phyloP scores from a whole-genome alignment of 495 filamentous ascomycete genomes.

The Talaromyces adpressus region DNA sequence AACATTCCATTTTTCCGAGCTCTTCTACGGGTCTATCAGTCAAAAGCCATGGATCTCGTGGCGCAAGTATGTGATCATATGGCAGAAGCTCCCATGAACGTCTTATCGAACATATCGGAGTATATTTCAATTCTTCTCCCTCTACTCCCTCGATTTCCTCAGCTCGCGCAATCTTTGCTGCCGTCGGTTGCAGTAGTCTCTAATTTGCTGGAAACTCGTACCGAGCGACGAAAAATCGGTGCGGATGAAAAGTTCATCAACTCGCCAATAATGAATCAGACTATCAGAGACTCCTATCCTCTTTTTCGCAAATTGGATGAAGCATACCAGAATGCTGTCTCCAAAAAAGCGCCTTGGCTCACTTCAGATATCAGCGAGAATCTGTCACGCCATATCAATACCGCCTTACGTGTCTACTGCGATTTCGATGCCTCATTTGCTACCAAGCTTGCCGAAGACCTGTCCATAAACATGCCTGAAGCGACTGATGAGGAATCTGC shows the following conservation, averaged over 20 bases:
- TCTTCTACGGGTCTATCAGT: conserved; percentile 18
- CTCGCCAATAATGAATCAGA: conserved; percentile 11
- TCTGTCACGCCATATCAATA: conserved; percentile 21
- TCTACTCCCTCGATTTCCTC: conserved; percentile 19
- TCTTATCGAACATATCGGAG: conserved; percentile 17
- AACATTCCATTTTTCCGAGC: conserved; percentile 26
- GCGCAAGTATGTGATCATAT: conserved; percentile 23
- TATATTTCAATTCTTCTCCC: conserved; percentile 18
- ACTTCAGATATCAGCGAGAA: conserved; percentile 29
- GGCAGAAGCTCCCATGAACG: conserved; percentile 18
- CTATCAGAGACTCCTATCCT: conserved; percentile 19
- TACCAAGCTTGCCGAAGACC: conserved; percentile 24
- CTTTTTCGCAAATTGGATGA: conserved; percentile 24
- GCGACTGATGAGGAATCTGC: conserved; percentile 20
- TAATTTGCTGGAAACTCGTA: conserved; percentile 20
- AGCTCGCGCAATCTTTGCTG: conserved; percentile 17
- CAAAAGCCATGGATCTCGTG: conserved; percentile 18
- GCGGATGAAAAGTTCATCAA: conserved; percentile 15
- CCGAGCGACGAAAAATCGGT: conserved; percentile 12
- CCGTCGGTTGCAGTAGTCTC: conserved; percentile 16
- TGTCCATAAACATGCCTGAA: conserved; percentile 32
- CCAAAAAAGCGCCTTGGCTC: conserved; percentile 32
- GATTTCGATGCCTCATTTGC: conserved; percentile 17
- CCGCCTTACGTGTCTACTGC: conserved; percentile 20
- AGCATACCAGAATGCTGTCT: conserved; percentile 27